These are phyloP conservation scores for Clathrus columnatus DNA, from an alignment of 768 basidiomycete genomes.

Conservation along the genomic window DNA sequence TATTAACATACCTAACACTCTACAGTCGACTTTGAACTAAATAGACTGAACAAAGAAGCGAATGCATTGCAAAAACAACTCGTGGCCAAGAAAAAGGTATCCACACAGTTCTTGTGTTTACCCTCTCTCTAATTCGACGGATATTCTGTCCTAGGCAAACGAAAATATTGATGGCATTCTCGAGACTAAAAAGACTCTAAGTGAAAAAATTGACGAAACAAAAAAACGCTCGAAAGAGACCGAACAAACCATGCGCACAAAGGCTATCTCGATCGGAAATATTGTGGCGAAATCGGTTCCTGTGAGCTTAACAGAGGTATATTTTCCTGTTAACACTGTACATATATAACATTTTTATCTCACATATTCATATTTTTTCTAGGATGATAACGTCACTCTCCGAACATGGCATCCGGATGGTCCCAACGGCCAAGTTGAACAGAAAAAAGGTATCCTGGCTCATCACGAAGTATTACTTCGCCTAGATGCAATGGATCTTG, in stretches of 20 bases:
- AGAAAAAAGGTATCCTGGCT: slow-evolving; percentile 74
- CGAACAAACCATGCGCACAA: slow-evolving; percentile 69
- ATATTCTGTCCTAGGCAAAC: slow-evolving; percentile 55
- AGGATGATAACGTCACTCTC: slow-evolving; percentile 87
- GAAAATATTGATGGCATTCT: slow-evolving; percentile 85
- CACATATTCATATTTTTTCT: neutral
- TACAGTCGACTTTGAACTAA: slow-evolving; percentile 81
- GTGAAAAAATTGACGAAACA: slow-evolving; percentile 68
- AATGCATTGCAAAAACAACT: slow-evolving; percentile 95
- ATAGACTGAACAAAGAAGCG: slow-evolving; percentile 67
- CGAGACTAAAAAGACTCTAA: slow-evolving; percentile 73
- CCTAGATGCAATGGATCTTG: slow-evolving; percentile 93
- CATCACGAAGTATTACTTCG: slow-evolving; percentile 95
- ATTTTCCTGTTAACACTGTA: slow-evolving; percentile 15
- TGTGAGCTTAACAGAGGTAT: slow-evolving; percentile 80
- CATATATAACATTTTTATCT: neutral
- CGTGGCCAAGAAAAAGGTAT: slow-evolving; percentile 83
- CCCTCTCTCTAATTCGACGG: neutral
- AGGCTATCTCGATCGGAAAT: slow-evolving; percentile 81
- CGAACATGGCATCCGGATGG: slow-evolving; percentile 83
- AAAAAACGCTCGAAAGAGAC: slow-evolving; percentile 70
- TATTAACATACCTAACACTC: neutral
- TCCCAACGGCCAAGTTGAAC: slow-evolving; percentile 60
- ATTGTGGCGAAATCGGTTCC: slow-evolving; percentile 84
- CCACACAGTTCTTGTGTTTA: neutral